A percentile compares a stretch with the other conserved stretches of the same genome.
phyloP scores from a whole-genome alignment of 495 filamentous ascomycete genomes.

The Penicillium chermesinum region DNA sequence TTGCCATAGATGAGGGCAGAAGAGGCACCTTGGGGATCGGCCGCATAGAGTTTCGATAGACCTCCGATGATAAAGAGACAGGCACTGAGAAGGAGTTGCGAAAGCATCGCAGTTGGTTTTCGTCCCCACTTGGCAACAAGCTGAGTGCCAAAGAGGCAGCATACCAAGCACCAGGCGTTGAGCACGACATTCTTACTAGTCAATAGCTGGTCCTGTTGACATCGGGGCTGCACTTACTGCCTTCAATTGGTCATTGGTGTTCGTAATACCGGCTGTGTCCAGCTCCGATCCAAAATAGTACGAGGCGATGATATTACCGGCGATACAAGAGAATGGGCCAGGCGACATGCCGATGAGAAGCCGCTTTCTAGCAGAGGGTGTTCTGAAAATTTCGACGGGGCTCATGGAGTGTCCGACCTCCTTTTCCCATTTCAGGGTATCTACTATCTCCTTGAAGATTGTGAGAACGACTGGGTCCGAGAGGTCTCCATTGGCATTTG shows the following conservation, averaged over 20 bases:
- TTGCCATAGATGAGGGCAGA: conserved; percentile 37
- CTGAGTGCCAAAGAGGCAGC: conserved; percentile 33
- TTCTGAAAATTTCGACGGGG: conserved; percentile 35
- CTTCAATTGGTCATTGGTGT: conserved; percentile 37
- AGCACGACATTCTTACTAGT: conserved; percentile 35
- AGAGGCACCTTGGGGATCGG: conserved; percentile 30
- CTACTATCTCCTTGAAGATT: conserved; percentile 24
- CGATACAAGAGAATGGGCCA: conserved; percentile 42
- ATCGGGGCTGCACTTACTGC: conserved; percentile 25
- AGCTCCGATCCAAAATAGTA: conserved; percentile 46
- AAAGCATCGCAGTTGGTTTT: conserved; percentile 38
- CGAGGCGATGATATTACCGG: conserved; percentile 47
- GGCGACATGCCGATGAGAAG: conserved; percentile 41
- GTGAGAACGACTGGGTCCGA: conserved; percentile 35
- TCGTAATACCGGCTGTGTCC: conserved; percentile 42
- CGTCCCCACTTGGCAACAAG: conserved; percentile 37
- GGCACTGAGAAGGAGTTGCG: conserved; percentile 28
- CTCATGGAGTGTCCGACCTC: conserved; percentile 36
- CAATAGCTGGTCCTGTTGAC: background rate
- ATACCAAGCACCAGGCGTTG: conserved; percentile 38
- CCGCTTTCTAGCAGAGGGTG: conserved; percentile 37
- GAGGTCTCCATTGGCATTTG: conserved; percentile 40
- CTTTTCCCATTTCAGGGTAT: conserved; percentile 43
- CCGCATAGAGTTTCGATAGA: conserved; percentile 44
- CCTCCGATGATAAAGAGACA: conserved; percentile 49